Evolutionary conservation across 768 basidiomycete species (phyloP).

Genomic region (Boletus tomentosulus): DNA sequence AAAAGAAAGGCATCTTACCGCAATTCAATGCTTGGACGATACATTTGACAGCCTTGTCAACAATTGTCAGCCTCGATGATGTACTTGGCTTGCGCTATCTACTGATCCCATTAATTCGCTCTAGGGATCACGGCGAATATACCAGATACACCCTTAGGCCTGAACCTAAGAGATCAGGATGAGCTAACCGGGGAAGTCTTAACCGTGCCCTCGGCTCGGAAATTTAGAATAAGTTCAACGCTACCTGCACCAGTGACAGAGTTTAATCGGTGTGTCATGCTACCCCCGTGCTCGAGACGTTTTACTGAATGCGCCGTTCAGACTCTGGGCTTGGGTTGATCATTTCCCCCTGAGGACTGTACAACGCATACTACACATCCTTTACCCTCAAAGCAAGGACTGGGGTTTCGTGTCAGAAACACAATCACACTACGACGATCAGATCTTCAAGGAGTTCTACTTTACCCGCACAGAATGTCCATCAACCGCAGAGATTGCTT

Average conservation of each 20-base stretch:
- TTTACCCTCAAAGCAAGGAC: constrained; percentile 38
- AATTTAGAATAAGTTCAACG: constrained; percentile 23
- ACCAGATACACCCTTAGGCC: constrained; percentile 27
- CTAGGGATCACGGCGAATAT: constrained; percentile 28
- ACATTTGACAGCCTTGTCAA: constrained; percentile 27
- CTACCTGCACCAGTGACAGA: constrained; percentile 31
- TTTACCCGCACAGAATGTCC: constrained; percentile 33
- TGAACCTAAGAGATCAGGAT: constrained; percentile 23
- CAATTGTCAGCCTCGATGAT: constrained; percentile 21
- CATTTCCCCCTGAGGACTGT: constrained; percentile 32
- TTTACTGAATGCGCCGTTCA: constrained; percentile 7
- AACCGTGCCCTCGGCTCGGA: constrained; percentile 31
- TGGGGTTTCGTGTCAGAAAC: constrained; percentile 41
- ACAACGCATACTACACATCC: constrained; percentile 40
- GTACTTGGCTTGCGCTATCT: not conserved
- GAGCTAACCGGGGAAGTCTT: constrained; percentile 24
- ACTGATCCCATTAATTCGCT: constrained; percentile 1
- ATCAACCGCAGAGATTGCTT: constrained; percentile 25
- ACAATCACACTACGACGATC: constrained; percentile 33
- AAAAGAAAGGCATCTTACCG: constrained; percentile 30
- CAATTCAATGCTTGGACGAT: constrained; percentile 26
- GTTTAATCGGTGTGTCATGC: constrained; percentile 24
- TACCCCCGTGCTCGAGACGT: not conserved
- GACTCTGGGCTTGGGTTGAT: constrained; percentile 31
- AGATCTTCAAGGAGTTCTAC: constrained; percentile 43